Evolutionary conservation across 208 protist genomes (phyloP), one percentile per base, ranked within the genome.

Genomic region (Leishmania tropica): DNA sequence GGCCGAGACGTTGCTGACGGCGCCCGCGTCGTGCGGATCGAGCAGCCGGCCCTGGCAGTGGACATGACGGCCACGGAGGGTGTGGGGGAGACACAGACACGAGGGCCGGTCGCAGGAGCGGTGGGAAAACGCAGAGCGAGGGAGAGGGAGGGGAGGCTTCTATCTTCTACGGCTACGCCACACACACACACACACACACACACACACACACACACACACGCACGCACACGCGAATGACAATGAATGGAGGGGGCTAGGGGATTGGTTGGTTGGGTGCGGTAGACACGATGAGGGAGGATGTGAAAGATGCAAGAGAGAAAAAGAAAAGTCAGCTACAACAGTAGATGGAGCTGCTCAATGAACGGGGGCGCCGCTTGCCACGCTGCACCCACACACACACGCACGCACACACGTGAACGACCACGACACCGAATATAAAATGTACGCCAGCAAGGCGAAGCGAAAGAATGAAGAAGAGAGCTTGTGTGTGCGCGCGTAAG

Each of bases 11-110:
- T 24, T n/a, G 47, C 40, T 17, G 68, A 62, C 8, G 72, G 72
- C 5, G 58, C 47, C 40, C 77, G 81, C 24, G 72, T 56, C 62
- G 51, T 74, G 35, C 40, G 58, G 51, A 75, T 74, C 1, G 72
- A 75, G 48, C 68, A 78, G 24, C 81, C 77, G 1, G 77, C 71
- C 76, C 40, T 71, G 31, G 62, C 53, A 7, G 77, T 62, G 51
- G 45, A 60, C 48, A 76, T 76, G 48, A 5, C 5, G 40, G 40
- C 40, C 17, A 35, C 19, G 68, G 73, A 67, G 31, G 60, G 60
- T 17, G 3, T 67, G 21, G 56, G 56, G 15, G 24, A 60, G 56
- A 45, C 42, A 45, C 42, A 45, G 42, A 6, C 42, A 45, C 42
- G 42, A 45, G 42, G 42, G 42, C 42, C 42, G 4, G 42, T 45